These are phyloP conservation scores for Clarireedia monteithiana DNA, from an alignment of 2,329 filamentous ascomycete species.

Conservation along the genomic window DNA sequence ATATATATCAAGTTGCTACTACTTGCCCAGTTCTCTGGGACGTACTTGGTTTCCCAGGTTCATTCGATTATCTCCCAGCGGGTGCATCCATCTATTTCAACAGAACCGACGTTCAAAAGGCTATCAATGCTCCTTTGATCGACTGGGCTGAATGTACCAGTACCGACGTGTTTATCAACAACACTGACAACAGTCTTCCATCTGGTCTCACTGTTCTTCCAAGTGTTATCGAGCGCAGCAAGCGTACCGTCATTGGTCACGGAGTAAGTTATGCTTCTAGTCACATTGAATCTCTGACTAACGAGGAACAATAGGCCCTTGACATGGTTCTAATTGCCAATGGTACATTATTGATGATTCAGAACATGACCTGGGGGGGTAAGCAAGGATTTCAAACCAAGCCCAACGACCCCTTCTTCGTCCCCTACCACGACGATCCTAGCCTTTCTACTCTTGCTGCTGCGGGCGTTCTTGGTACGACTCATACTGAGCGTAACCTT, in stretches of 20 bases:
- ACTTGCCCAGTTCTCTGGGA: constrained; percentile 67
- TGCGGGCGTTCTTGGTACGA: constrained; percentile 60
- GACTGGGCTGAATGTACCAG: constrained; percentile 50
- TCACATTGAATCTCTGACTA: constrained; percentile 30
- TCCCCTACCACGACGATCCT: constrained; percentile 55
- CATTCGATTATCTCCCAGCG: constrained; percentile 52
- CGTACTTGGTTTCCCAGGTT: constrained; percentile 56
- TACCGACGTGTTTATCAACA: constrained; percentile 37
- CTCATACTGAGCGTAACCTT: constrained; percentile 66
- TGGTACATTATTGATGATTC: constrained; percentile 50
- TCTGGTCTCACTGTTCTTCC: constrained; percentile 54
- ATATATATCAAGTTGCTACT: constrained; percentile 65
- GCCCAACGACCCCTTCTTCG: constrained; percentile 29
- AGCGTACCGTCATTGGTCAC: constrained; percentile 67
- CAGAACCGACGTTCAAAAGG: constrained; percentile 49
- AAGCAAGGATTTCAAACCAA: constrained; percentile 49
- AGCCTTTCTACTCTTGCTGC: constrained; percentile 60
- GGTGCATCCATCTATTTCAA: constrained; percentile 58
- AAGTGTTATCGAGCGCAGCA: constrained; percentile 63
- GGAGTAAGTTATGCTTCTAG: constrained; percentile 37
- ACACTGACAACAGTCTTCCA: constrained; percentile 44
- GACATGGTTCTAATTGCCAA: constrained; percentile 52
- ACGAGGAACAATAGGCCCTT: constrained; percentile 25
- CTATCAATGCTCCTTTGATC: constrained; percentile 56
- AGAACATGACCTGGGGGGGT: no score